phyloP scores from a whole-genome alignment of 176 grass and related monocot species.

The Rhynchospora breviuscula region DNA sequence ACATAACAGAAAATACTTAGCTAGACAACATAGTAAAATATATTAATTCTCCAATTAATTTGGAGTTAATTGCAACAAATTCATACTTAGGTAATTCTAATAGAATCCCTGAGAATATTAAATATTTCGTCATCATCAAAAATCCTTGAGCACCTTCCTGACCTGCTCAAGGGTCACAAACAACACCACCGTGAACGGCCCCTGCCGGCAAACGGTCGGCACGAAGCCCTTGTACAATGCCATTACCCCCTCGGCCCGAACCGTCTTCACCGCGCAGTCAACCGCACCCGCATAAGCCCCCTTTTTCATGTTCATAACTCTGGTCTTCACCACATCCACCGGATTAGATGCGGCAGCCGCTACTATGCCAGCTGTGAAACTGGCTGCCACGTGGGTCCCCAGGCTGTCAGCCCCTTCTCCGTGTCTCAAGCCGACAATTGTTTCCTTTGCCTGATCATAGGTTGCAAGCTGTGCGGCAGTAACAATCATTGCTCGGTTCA shows the following conservation, averaged over 20 bases:
- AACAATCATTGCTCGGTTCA: slow-evolving; percentile 30
- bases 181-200: slow-evolving; percentile 46
- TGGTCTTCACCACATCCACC: slow-evolving; percentile 71
- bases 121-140: slow-evolving; percentile 33
- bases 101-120: background rate
- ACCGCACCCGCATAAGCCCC: slow-evolving; percentile 67
- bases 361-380: slow-evolving; percentile 64
- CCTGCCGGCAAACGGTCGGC: slow-evolving; percentile 44
- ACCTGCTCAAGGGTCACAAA: slow-evolving; percentile 60
- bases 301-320: slow-evolving; percentile 94
- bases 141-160: slow-evolving; percentile 44
- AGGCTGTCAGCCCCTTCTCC: slow-evolving; percentile 19
- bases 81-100: background rate
- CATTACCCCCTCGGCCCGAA: slow-evolving; percentile 59
- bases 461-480: slow-evolving; percentile 24
- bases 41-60: background rate
- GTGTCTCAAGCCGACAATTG: slow-evolving; percentile 14
- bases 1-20: background rate
- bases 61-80: background rate
- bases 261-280: slow-evolving; percentile 79
- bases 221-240: slow-evolving; percentile 69
- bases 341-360: slow-evolving; percentile 65
- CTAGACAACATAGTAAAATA: slow-evolving; percentile 10
- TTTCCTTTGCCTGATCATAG: slow-evolving; percentile 26
- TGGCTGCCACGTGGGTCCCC: slow-evolving; percentile 66